Percentiles rank a stretch among this genome's conserved stretches.
These are phyloP conservation scores for Saccharomycopsis fermentans DNA, from an alignment of 805 yeast species.

Conservation along the genomic window DNA sequence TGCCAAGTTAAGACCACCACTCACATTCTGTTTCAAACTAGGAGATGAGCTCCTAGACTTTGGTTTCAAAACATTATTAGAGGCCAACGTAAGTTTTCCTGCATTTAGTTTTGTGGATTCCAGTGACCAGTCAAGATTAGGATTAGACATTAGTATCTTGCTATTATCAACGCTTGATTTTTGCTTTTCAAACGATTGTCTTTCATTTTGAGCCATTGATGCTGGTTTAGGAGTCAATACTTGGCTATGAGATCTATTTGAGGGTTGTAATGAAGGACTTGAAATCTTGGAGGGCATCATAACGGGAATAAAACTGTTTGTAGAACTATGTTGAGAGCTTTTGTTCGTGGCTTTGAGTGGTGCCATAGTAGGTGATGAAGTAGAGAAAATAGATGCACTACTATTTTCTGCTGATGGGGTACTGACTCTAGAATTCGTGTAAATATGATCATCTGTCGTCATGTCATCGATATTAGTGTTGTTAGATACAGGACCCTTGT, in stretches of 20 bases:
- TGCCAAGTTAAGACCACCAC: not conserved
- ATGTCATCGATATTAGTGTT: not conserved
- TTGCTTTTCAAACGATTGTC: not conserved
- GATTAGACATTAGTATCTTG: not conserved
- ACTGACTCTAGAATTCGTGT: not conserved
- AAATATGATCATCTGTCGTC: not conserved
- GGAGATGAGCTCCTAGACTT: not conserved
- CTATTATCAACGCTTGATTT: not conserved
- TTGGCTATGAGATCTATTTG: not conserved
- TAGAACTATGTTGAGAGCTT: not conserved
- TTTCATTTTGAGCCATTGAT: not conserved
- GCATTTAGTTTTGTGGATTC: slow-evolving; percentile 17
- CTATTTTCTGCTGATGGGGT: not conserved
- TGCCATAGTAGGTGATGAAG: not conserved
- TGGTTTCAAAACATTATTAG: slow-evolving; percentile 5
- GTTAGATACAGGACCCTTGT: not conserved
- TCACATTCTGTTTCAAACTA: not conserved
- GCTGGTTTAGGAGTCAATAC: not conserved
- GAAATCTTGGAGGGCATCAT: not conserved
- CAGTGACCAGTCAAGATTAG: slow-evolving; percentile 21
- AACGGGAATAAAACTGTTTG: not conserved
- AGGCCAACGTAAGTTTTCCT: slow-evolving; percentile 12
- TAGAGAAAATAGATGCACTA: not conserved
- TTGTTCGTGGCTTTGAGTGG: not conserved
- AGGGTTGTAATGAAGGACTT: not conserved